Evolutionary conservation across 1,284 basidiomycete genomes (phyloP), one percentile per base, ranked within the genome.

Genomic region (Apiotrichum gamsii): DNA sequence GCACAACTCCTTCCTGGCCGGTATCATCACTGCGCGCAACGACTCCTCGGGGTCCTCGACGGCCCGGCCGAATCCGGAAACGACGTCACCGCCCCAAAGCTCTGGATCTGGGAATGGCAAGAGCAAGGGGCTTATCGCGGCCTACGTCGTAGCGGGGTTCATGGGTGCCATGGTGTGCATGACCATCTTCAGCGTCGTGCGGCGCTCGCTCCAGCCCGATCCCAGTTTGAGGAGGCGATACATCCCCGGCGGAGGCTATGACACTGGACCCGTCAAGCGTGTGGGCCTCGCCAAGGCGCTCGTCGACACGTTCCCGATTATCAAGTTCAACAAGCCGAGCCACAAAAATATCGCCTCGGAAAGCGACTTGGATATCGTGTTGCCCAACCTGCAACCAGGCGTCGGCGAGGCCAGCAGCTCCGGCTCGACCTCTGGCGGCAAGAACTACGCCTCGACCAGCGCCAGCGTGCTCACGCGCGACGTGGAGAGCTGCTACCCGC

Each of bases 221-320:
- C 9, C 9, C 13, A 8, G 8, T 6, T 14, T 11, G 6, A 37
- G 18, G 8, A 20, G 35, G 15, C 5, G 49, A 47, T 24, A 47
- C 49, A 5, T 54, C 43, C 36, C 50, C 21, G 47, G 47, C 6
- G 52, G 48, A 8, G 54, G 50, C 11, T 8, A 23, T 3, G 31
- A 28, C 11, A 64, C 71, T 18, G 70, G 75, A 35, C 58, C 60
- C n/a, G 54, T 62, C 1, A 85, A 8, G 83, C 88, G 0, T 76
- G 80, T 33, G 87, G 90, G 54, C 2, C 77, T 95, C 40, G 85
- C 86, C 0, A 82, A 87, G 25, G 90, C 91, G 21, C 90, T 95
- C 46, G 76, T 95, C 45, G 90, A 95, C 62, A 94, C 90, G 1
- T 95, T 95, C 75, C 90, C 90, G 2, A 75, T 94, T 49, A 83